Evolutionary conservation across 2,329 filamentous ascomycete species (phyloP), one percentile per base, ranked within the genome.

Genomic region (Nigrograna mackinnonii): DNA sequence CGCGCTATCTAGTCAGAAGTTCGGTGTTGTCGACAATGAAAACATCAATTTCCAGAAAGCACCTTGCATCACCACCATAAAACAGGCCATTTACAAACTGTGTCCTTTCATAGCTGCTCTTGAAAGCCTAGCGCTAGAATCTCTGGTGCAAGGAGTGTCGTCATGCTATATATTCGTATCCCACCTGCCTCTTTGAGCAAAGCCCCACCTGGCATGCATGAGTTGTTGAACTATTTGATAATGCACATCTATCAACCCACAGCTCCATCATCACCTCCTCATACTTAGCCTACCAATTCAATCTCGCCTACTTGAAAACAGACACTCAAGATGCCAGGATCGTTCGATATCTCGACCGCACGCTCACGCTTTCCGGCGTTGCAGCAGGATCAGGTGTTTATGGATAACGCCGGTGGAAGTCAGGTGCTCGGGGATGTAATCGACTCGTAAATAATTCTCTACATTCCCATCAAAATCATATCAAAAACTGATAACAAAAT

Each of bases 341-440:
- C 54, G 12, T 79, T 87, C 53, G 74, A 85, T 52, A 74, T 88
- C 36, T 58, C 73, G 6, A 69, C 72, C 36, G 76, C 79, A 21
- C 77, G 84, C 46, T 72, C 76, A 47, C 74, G 78, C 40, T 91
- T 91, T 70, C 87, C 87, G 22, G 85, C 86, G 12, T 67, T 91
- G 28, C 68, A 77, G 30, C 76, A 83, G 46, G 73, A 83, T 35
- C 86, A 90, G 57, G 76, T 91, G 37, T 90, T 80, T 62, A 79
- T 91, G 52, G 87, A 92, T 60, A 91, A 91, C 60, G 88, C 86
- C 9, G 87, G 87, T 14, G 87, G 87, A 26, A 88, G 83, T 58
- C 87, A 91, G 58, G 77, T 82, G 1, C 70, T 91, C 3, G 80
- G 79, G 19, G 73, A 77, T 13, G 88, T 89, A 13, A 82, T 86